Evolutionary conservation across 2,329 filamentous ascomycete species (phyloP), one percentile per base, ranked within the genome.

Genomic region (Drechslerella dactyloides): DNA sequence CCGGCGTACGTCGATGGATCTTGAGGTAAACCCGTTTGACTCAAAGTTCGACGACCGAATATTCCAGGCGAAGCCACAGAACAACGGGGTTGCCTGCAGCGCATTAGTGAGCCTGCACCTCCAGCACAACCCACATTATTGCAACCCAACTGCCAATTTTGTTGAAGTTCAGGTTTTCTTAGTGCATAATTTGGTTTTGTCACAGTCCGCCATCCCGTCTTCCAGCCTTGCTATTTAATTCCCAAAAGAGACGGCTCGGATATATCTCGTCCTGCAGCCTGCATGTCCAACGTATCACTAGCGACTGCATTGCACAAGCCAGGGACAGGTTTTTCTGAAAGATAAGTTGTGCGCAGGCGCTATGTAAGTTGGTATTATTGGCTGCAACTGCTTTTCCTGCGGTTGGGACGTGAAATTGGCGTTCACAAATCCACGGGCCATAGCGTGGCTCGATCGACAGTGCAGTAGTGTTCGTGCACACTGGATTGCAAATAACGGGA

Each of bases 171-270:
- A 4, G 27, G n/a, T n/a, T 33, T 33, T 8, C 8, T 5, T 46
- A 13, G 42, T n/a, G 13, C 42, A 46, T 46, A 46, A 46, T 46
- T 46, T 33, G 8, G 4, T 33, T 33, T 33, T 33, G 27, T 33
- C 27, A 8, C 27, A 8, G 27, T 33, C 8, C 8, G 27, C 27
- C 27, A 33, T 33, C 27, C 27, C 27, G 27, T 8, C 27, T 33
- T 33, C 27, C 35, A 37, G 58, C 58, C 50, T 62, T 51, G 46
- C 10, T 10, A 27, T 10, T 17, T 13, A 37, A 13, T 42, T 4
- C 11, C 37, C 15, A 13, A 42, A 62, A 19, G 54, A 57, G 57
- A 70, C 66, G 66, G 66, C 53, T 64, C 66, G 66, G 58, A 70
- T 59, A 70, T 69, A 62, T 24, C 17, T 40, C n/a, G 50, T 53